Conservation (phyloP, 1,284 basidiomycete genomes). For the Ganoderma sinense region DNA sequence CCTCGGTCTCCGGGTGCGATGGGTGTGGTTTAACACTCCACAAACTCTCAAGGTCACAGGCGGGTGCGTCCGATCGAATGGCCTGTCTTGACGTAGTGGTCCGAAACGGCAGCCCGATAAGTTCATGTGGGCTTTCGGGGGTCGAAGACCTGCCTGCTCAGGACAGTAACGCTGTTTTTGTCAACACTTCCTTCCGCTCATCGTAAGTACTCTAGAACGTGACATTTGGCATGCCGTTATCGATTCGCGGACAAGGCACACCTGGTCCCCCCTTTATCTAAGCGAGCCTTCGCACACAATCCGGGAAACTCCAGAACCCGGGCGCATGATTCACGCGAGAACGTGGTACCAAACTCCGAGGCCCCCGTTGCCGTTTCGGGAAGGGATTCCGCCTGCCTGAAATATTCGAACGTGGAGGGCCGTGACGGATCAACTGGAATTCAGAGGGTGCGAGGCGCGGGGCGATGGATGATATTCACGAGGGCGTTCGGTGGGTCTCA, state of each 20-base stretch:
- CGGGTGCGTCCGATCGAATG: background rate
- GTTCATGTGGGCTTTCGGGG: background rate
- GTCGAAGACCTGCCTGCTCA: background rate
- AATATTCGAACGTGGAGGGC: background rate
- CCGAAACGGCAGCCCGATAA: background rate
- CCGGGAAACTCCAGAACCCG: background rate
- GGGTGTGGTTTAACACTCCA: too few species aligned
- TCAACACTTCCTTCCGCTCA: background rate
- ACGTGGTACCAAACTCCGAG: background rate
- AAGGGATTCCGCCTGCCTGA: background rate
- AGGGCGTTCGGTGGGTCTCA: background rate
- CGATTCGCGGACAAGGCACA: background rate
- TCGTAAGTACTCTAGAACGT: background rate
- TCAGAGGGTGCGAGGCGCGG: background rate
- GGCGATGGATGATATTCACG: background rate
- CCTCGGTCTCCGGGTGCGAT: too few species aligned
- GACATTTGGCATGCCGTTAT: background rate
- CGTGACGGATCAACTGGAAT: background rate
- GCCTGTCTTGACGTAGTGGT: background rate
- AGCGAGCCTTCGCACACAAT: background rate
- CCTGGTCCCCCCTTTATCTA: background rate
- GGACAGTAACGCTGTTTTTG: background rate
- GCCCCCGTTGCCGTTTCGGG: background rate
- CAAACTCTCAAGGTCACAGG: background rate
- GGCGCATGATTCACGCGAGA: background rate